Percentiles rank a stretch among this genome's conserved stretches.
Conservation (phyloP, 768 basidiomycete genomes). For the Xanthoconium stramineum region DNA sequence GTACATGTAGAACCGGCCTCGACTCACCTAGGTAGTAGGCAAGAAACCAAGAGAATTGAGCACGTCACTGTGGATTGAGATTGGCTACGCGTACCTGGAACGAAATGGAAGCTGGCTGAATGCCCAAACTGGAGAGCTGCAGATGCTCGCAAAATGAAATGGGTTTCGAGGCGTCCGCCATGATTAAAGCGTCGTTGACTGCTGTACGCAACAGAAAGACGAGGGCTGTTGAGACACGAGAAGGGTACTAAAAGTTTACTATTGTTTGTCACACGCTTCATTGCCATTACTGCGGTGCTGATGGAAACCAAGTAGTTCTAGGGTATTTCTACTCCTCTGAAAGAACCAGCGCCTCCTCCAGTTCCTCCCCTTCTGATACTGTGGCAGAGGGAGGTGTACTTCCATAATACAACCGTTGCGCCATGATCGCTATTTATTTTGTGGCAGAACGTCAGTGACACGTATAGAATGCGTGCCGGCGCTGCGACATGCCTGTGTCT, state of each 20-base stretch:
- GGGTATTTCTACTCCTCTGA: conserved; percentile 47
- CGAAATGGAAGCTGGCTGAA: conserved; percentile 95
- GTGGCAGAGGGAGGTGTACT: conserved; percentile 55
- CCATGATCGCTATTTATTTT: conserved; percentile 57
- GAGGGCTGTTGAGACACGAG: conserved; percentile 24
- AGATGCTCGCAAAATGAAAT: conserved; percentile 89
- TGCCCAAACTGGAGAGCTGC: conserved; percentile 91
- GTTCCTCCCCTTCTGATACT: conserved; percentile 51
- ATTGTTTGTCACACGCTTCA: conserved; percentile 29
- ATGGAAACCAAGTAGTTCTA: background rate
- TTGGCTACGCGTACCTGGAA: conserved; percentile 74
- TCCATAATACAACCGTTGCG: conserved; percentile 75
- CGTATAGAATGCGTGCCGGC: conserved; percentile 1
- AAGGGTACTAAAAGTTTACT: conserved; percentile 28
- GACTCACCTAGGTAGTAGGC: conserved; percentile 20
- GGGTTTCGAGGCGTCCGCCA: conserved; percentile 51
- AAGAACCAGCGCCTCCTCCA: conserved; percentile 73
- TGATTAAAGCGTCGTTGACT: conserved; percentile 20
- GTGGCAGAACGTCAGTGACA: conserved; percentile 10
- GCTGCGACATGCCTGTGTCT: conserved; percentile 58
- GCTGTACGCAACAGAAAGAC: conserved; percentile 14
- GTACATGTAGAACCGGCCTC: background rate
- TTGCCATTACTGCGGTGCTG: background rate
- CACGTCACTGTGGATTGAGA: conserved; percentile 5
- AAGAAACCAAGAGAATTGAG: conserved; percentile 14